Base-by-base conservation (phyloP, 148 eudicot genomes). In the Nyssa sinensis region DNA sequence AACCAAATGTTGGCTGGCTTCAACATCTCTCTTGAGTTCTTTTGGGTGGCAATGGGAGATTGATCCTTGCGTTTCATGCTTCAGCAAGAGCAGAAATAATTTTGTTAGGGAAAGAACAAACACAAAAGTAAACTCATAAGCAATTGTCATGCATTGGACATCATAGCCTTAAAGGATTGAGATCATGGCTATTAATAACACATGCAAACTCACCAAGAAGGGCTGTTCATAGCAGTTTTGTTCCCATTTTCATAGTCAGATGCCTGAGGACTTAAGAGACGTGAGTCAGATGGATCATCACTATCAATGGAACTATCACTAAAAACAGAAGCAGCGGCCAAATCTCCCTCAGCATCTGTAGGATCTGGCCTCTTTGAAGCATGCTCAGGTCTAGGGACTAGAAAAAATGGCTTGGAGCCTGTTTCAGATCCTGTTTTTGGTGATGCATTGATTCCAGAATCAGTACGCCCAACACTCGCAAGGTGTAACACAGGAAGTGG, bases 221-320 rank as follows among this genome's bases (percentile, higher is more conserved):
- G 77, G 53, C 79, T 75, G 60, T 71, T 71, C 53, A 72, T 62
- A 30, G 66, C 68, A 70, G 61, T 70, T 74, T 39, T 78, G 58
- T 64, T 70, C 63, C 76, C 78, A 53, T 31, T 78, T 78, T 75
- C 81, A 67, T 74, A 78, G 70, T 82, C 84, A 39, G 84, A 78
- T 47, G 81, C 81, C 68, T 74, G 81, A 31, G 84, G 79, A 53
- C 84, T 78, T 66, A 58, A 63, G 16, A 74, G 79, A 63, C 41
- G 81, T 25, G 76, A 66, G 49, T 82, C 84, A 32, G 72, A 66
- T 29, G 79, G 76, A 62, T 82, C 78, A 49, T 74, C 84, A 74
- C 81, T 78, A 72, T 78, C 78, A 44, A 31, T 31, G 14, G 67
- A 44, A n/a, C 71, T 69, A 75, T 78, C 76, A 71, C 79, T 74